Percentiles rank a stretch among this genome's conserved stretches.
Evolutionary conservation across 306 rosid species (phyloP).

Genomic region (Potentilla sterilis): DNA sequence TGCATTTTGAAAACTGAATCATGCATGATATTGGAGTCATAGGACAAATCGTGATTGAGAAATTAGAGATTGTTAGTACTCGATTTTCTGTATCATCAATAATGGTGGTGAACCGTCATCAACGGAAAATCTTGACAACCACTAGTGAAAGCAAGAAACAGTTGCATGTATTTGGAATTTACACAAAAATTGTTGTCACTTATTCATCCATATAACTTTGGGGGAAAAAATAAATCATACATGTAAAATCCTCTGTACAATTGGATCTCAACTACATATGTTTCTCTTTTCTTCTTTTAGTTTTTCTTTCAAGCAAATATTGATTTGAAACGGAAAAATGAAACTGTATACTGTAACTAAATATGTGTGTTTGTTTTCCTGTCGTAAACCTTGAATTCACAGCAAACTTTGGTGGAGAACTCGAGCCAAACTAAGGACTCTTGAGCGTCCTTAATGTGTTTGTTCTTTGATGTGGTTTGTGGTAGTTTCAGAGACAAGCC

Average conservation of each 20-base stretch:
- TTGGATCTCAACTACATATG: slow-evolving; percentile 21
- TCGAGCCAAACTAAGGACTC: not conserved
- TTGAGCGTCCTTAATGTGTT: not conserved
- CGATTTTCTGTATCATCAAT: not conserved
- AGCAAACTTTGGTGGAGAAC: slow-evolving; percentile 9
- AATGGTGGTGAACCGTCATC: not conserved
- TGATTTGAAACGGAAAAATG: not conserved
- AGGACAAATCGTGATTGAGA: not conserved
- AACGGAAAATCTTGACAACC: not conserved
- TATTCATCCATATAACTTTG: not conserved
- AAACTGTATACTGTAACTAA: slow-evolving; percentile 9
- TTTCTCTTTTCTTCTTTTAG: not conserved
- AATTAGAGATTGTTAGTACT: not conserved
- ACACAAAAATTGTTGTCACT: slow-evolving; percentile 15
- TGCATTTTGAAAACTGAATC: not conserved
- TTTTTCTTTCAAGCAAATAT: not conserved
- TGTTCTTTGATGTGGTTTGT: not conserved
- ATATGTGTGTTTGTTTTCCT: not conserved
- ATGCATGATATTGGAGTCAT: not conserved
- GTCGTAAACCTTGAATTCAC: not conserved
- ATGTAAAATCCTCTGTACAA: slow-evolving; percentile 33
- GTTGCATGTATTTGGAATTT: not conserved
- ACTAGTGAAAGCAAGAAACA: not conserved
- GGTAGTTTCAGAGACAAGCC: slow-evolving; percentile 27
- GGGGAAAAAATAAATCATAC: slow-evolving; percentile 19